A percentile compares a stretch with the other conserved stretches of the same genome.
These are phyloP conservation scores for Rickenella mellea DNA, from an alignment of 768 basidiomycete genomes.

Conservation along the genomic window DNA sequence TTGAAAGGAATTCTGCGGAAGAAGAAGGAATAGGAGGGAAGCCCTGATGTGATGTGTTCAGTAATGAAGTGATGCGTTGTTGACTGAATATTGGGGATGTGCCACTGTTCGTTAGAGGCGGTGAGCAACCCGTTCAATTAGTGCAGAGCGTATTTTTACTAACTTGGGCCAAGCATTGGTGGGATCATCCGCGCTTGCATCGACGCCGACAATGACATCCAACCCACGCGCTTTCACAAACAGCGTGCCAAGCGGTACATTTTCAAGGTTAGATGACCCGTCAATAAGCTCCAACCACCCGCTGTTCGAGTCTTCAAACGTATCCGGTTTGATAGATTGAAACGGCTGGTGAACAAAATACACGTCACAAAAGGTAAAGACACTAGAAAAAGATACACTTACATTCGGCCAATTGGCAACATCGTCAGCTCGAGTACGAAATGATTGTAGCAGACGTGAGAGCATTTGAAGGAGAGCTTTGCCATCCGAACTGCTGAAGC, in stretches of 20 bases:
- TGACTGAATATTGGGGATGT: constrained; percentile 37
- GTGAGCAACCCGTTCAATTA: not conserved
- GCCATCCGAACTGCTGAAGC: constrained; percentile 26
- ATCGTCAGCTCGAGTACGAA: constrained; percentile 44
- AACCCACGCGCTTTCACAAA: constrained; percentile 59
- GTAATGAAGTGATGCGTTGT: constrained; percentile 32
- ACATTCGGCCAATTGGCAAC: constrained; percentile 63
- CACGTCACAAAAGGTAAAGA: constrained; percentile 4
- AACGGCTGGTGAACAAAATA: constrained; percentile 28
- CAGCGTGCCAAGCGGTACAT: constrained; percentile 62
- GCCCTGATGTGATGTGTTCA: constrained; percentile 41
- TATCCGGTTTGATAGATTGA: constrained; percentile 35
- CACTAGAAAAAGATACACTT: constrained; percentile 9
- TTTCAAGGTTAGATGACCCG: constrained; percentile 60
- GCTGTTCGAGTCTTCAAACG: constrained; percentile 44
- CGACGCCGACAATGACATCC: constrained; percentile 72
- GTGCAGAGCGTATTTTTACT: constrained; percentile 8
- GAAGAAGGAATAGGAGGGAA: constrained; percentile 57
- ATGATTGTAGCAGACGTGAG: constrained; percentile 32
- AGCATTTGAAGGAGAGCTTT: constrained; percentile 39
- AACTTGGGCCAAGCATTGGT: constrained; percentile 60
- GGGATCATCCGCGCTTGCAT: constrained; percentile 49
- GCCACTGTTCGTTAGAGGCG: constrained; percentile 30
- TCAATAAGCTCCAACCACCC: constrained; percentile 58
- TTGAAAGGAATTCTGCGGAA: constrained; percentile 39